phyloP scores from a whole-genome alignment of 371 early-diverging fungal genomes.

The Syncephalastrum monosporum region DNA sequence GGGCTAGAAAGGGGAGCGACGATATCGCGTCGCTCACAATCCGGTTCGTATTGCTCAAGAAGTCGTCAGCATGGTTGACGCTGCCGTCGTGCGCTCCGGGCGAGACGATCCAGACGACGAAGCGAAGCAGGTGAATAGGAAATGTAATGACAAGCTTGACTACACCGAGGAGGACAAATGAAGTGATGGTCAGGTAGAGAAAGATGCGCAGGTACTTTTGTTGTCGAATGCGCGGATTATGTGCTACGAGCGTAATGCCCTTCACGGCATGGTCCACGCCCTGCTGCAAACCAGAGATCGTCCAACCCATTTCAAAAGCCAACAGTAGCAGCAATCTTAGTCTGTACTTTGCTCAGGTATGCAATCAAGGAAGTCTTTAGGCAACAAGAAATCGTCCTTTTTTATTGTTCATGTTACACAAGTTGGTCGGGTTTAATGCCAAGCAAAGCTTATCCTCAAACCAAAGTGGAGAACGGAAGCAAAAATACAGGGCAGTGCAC shows the following conservation, averaged over 20 bases:
- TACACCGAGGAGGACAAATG: slow-evolving; percentile 41
- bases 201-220: slow-evolving; percentile 50
- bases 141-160: slow-evolving; percentile 25
- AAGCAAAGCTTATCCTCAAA: too few species aligned
- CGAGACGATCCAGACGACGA: slow-evolving; percentile 28
- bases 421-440: too few species aligned
- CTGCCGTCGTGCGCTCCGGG: slow-evolving; percentile 19
- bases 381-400: too few species aligned
- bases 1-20: slow-evolving; percentile 50
- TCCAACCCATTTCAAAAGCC: slow-evolving; percentile 26
- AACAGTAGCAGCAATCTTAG: too few species aligned
- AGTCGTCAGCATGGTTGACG: slow-evolving; percentile 18
- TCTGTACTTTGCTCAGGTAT: too few species aligned
- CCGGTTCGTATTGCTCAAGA: slow-evolving; percentile 14
- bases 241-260: slow-evolving; percentile 45
- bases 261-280: slow-evolving; percentile 50
- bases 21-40: slow-evolving; percentile 39
- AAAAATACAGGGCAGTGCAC: too few species aligned
- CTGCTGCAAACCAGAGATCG: slow-evolving; percentile 31
- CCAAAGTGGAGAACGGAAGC: too few species aligned
- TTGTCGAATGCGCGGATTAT: slow-evolving; percentile 52
- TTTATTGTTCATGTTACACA: too few species aligned
- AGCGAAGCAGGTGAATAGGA: slow-evolving; percentile 33
- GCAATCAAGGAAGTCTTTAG: too few species aligned
- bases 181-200: slow-evolving; percentile 45